Evolutionary conservation across 23 red algal genomes (phyloP).

Genomic region (Gracilaria vermiculophylla): DNA sequence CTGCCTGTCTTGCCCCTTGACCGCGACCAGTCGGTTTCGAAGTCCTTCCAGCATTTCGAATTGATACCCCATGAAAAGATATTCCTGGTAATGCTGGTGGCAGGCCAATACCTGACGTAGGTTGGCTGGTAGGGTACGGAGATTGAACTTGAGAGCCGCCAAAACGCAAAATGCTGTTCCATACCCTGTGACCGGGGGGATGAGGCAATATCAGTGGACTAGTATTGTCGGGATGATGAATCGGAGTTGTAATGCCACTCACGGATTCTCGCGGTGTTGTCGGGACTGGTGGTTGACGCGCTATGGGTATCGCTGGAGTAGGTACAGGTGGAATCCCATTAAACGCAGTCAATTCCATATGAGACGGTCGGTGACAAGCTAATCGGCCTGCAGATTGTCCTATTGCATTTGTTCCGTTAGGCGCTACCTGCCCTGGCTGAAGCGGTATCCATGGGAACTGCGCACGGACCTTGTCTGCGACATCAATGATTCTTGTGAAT

Average conservation of each 20-base stretch:
- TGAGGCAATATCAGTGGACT: background rate
- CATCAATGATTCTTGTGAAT: conserved; percentile 30
- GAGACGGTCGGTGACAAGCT: background rate
- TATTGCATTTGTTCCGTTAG: background rate
- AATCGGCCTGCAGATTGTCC: background rate
- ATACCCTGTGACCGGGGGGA: background rate
- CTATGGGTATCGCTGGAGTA: background rate
- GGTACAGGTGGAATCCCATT: background rate
- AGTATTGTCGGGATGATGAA: background rate
- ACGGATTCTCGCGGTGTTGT: background rate
- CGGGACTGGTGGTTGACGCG: background rate
- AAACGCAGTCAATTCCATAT: background rate
- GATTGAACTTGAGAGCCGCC: background rate
- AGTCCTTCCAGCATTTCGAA: background rate
- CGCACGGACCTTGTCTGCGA: conserved; percentile 26
- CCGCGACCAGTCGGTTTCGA: background rate
- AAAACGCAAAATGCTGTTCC: conserved; percentile 7
- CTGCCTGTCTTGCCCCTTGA: background rate
- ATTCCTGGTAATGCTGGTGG: conserved; percentile 39
- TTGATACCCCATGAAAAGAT: background rate
- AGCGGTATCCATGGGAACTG: conserved; percentile 29
- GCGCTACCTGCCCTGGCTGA: background rate
- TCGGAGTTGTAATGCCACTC: background rate
- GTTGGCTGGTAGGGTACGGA: background rate
- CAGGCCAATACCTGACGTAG: background rate